phyloP scores from a whole-genome alignment of 208 protist species.

The Crithidia sp. region DNA sequence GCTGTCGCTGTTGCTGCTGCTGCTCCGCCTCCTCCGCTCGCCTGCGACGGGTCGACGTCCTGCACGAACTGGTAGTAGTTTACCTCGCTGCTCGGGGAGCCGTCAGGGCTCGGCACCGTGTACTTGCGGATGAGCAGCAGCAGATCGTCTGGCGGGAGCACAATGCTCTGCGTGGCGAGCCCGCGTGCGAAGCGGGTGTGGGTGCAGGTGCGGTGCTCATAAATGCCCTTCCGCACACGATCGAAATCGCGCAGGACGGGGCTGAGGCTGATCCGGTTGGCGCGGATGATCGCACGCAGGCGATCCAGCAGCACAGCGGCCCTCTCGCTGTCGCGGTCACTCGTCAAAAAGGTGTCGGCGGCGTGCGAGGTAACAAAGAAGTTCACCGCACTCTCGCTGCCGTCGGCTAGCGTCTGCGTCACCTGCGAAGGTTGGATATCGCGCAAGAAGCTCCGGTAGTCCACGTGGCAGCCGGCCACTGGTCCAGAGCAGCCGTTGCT shows the following conservation, averaged over 20 bases:
- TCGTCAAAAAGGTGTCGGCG: constrained; percentile 52
- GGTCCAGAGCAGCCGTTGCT: constrained; percentile 16
- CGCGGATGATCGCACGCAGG: constrained; percentile 58
- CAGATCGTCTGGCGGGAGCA: constrained; percentile 73
- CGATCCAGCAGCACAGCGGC: constrained; percentile 51
- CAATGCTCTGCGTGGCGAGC: constrained; percentile 87
- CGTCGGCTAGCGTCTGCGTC: constrained; percentile 10
- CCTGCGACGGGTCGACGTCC: constrained; percentile 78
- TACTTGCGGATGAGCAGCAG: constrained; percentile 83
- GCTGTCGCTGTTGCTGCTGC: not conserved
- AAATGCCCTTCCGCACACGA: constrained; percentile 77
- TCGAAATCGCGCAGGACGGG: constrained; percentile 92
- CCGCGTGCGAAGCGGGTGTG: constrained; percentile 79
- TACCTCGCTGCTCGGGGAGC: constrained; percentile 70
- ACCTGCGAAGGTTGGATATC: constrained; percentile 62
- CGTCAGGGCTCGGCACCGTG: constrained; percentile 65
- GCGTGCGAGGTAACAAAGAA: constrained; percentile 66
- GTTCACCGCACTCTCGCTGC: constrained; percentile 36
- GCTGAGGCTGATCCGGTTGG: constrained; percentile 81
- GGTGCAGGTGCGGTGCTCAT: constrained; percentile 87
- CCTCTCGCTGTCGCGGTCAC: constrained; percentile 31
- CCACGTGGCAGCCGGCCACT: constrained; percentile 36
- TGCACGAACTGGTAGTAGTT: constrained; percentile 91
- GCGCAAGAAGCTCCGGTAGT: constrained; percentile 77
- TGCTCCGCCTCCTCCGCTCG: not conserved